phyloP scores from a whole-genome alignment of 2,329 filamentous ascomycete species.

The Microdochium paspali region DNA sequence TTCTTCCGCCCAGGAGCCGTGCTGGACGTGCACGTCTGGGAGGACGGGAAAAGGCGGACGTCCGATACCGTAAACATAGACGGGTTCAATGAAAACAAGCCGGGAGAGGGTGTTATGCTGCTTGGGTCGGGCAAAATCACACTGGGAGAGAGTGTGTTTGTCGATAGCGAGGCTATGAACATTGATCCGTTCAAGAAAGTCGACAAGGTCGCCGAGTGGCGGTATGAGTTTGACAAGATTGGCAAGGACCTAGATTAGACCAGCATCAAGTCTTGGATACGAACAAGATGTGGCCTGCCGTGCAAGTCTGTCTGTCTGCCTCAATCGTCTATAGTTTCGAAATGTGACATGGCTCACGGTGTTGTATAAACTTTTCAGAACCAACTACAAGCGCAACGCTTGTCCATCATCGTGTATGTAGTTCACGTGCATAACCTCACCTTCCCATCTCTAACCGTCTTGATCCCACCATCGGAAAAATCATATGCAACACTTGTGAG shows the following conservation, averaged over 20 bases:
- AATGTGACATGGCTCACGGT: too few species aligned
- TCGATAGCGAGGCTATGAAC: constrained; percentile 22
- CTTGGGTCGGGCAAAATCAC: constrained; percentile 12
- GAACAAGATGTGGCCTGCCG: too few species aligned
- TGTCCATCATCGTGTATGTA: too few species aligned
- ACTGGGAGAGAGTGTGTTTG: constrained; percentile 16
- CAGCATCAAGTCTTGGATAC: too few species aligned
- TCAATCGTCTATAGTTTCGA: too few species aligned
- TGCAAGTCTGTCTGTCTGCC: too few species aligned
- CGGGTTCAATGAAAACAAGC: constrained; percentile 1
- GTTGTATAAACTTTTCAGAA: too few species aligned
- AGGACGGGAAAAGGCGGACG: constrained; percentile 11
- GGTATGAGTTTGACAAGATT: constrained; percentile 18
- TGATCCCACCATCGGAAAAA: too few species aligned
- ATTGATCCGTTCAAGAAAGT: constrained; percentile 20
- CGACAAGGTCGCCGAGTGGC: constrained; percentile 17
- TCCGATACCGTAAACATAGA: constrained; percentile 8
- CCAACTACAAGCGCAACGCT: too few species aligned
- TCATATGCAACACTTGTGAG: too few species aligned
- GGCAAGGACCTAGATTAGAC: constrained; percentile 14
- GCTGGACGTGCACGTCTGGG: constrained; percentile 19
- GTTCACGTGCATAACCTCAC: too few species aligned
- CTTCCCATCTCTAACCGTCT: too few species aligned
- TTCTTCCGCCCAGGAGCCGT: constrained; percentile 19
- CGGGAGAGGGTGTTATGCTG: constrained; percentile 5